A percentile compares a stretch with the other conserved stretches of the same genome.
Conservation (phyloP, 1,284 basidiomycete genomes). For the Pterulicium gracile region DNA sequence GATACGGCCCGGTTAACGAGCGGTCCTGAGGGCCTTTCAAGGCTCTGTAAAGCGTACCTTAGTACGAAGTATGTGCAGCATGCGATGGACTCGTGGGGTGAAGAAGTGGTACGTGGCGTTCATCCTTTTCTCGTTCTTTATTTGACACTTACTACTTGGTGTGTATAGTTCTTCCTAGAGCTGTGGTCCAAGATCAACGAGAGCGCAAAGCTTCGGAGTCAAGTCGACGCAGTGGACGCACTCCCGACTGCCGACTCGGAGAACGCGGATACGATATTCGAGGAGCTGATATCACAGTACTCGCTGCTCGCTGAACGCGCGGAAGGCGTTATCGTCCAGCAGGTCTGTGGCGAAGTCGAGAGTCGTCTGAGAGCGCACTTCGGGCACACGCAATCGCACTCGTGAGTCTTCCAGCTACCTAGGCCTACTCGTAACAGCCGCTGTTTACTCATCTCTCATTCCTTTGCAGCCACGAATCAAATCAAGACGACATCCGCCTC, state of each 20-base stretch:
- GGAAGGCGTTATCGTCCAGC: conserved; percentile 78
- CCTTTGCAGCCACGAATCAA: conserved; percentile 14
- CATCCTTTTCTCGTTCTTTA: no score
- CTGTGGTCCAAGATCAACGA: conserved; percentile 71
- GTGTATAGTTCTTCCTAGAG: conserved; percentile 75
- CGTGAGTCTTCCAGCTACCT: conserved; percentile 19
- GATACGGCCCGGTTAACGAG: conserved; percentile 57
- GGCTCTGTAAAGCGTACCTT: conserved; percentile 74
- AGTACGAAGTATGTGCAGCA: conserved; percentile 64
- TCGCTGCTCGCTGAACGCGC: conserved; percentile 52
- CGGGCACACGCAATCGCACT: conserved; percentile 24
- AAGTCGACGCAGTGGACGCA: conserved; percentile 33
- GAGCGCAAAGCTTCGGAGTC: conserved; percentile 40
- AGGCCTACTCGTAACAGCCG: not conserved
- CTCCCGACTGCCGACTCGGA: conserved; percentile 33
- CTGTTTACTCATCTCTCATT: conserved; percentile 4
- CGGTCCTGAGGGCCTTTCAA: conserved; percentile 70
- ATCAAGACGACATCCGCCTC: conserved; percentile 36
- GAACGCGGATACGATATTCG: conserved; percentile 55
- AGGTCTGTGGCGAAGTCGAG: conserved; percentile 74
- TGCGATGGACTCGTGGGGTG: conserved; percentile 72
- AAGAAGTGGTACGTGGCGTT: conserved; percentile 66
- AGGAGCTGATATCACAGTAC: conserved; percentile 59
- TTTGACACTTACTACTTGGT: no score
- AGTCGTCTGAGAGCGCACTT: conserved; percentile 63